Base-by-base conservation (phyloP, 441 rosid species). In the Lepidium campestre region DNA sequence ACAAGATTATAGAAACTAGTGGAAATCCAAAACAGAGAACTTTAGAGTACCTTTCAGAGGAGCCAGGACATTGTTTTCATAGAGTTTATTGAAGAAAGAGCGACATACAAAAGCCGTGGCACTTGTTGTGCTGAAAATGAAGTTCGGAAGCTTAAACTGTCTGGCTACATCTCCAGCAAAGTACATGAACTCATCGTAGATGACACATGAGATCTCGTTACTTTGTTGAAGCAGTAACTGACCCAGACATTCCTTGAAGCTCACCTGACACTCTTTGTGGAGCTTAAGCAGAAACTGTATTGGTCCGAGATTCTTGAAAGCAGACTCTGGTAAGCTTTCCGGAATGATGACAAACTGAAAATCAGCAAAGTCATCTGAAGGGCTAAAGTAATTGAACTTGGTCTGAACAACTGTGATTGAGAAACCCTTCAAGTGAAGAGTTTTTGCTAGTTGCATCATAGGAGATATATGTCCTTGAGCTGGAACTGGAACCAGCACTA, bases 151-250 rank as follows among this genome's bases (percentile, higher is more conserved):
- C 10, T 72, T 58, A 47, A 82, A 29, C 3, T 67, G 58, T 3
- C 18, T 47, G 11, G 86, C 87, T 29, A 52, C 81, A 12, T 73
- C 75, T 44, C 35, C 78, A 34, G 80, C 60, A 37, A 75, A 79
- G 68, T 71, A 77, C 83, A 88, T 79, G 25, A 72, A 69, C 57
- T 74, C 83, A 41, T 86, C 89, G 39, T 83, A 78, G 63, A 87
- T 67, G 15, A 82, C 47, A 69, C 89, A 77, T 39, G 69, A 40
- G 10, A 44, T 72, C 0, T 39, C 57, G 5, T 22, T 37, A 19
- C 73, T 4, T 5, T 60, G 71, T 45, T 62, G 19, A 48, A 62
- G 14, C 35, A 61, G 23, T 59, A 68, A 41, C 72, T 39, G 61
- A 14, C 23, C 34, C 55, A 82, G 18, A 27, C 55, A 46, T 23